A percentile compares a stretch with the other conserved stretches of the same genome.
phyloP scores from a whole-genome alignment of 805 yeast species.

The Cyberlindnera sargentensis region DNA sequence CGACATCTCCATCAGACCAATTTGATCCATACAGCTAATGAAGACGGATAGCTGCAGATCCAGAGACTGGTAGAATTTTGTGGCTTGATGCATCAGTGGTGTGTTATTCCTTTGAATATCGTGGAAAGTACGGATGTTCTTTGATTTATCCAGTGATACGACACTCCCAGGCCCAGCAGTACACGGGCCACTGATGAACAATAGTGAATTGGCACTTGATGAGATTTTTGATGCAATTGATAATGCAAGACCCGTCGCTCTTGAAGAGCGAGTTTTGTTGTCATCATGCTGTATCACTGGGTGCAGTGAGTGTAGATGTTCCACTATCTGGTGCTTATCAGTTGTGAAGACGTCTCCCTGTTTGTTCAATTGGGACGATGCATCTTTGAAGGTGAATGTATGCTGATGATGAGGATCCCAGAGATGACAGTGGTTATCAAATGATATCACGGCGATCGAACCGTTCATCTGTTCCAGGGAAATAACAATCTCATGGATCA shows the following conservation, averaged over 20 bases:
- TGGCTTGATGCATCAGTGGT: conserved; percentile 71
- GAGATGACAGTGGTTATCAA: neutral
- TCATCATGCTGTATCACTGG: conserved; percentile 37
- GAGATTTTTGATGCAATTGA: conserved; percentile 72
- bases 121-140: conserved; percentile 90
- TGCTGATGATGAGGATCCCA: neutral
- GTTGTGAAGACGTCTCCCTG: neutral
- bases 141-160: conserved; percentile 80
- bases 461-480: conserved; percentile 44
- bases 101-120: conserved; percentile 86
- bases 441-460: neutral
- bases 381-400: neutral
- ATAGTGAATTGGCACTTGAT: conserved; percentile 70
- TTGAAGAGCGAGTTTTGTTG: conserved; percentile 63
- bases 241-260: conserved; percentile 88
- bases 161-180: conserved; percentile 89
- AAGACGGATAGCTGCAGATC: conserved; percentile 37
- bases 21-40: conserved; percentile 90
- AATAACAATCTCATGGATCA: conserved; percentile 65
- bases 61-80: conserved; percentile 60
- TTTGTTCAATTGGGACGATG: neutral
- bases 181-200: conserved; percentile 91
- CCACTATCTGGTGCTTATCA: neutral
- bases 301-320: neutral
- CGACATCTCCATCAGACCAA: conserved; percentile 89